These are phyloP conservation scores for Trifolium pratense DNA, from an alignment of 306 rosid genomes.

Conservation along the genomic window DNA sequence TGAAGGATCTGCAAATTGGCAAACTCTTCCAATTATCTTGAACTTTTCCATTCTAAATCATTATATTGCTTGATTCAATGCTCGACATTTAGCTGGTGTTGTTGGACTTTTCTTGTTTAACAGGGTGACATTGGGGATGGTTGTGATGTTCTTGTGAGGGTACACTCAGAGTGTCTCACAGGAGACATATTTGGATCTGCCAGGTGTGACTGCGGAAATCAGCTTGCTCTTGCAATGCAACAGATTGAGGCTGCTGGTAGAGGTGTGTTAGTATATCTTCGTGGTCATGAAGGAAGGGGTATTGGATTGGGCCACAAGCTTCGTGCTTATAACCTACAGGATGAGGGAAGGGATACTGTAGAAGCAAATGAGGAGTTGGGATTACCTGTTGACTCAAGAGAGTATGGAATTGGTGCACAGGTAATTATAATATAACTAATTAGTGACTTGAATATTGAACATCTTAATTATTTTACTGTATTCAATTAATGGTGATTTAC, in stretches of 20 bases:
- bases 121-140: constrained; percentile 97
- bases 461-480: not conserved
- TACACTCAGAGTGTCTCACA: constrained; percentile 95
- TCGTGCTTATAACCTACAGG: constrained; percentile 88
- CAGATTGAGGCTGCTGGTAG: constrained; percentile 93
- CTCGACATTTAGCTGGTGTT: not conserved
- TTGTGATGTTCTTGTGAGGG: constrained; percentile 87
- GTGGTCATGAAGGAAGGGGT: constrained; percentile 97
- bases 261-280: constrained; percentile 89
- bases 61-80: constrained; percentile 12
- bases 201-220: constrained; percentile 93
- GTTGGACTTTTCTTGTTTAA: constrained; percentile 33
- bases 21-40: not conserved
- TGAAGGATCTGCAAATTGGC: constrained; percentile 8
- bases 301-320: constrained; percentile 98
- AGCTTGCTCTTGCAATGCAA: constrained; percentile 85
- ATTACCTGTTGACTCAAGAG: constrained; percentile 93
- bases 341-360: constrained; percentile 81
- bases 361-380: constrained; percentile 98
- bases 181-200: constrained; percentile 97
- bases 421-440: constrained; percentile 45
- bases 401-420: constrained; percentile 97
- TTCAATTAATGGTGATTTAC: constrained; percentile 27
- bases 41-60: constrained; percentile 1
- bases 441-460: constrained; percentile 23